Percentiles rank a stretch among this genome's conserved stretches.
phyloP scores from a whole-genome alignment of 495 filamentous ascomycete species.

The Neurospora intermedia region DNA sequence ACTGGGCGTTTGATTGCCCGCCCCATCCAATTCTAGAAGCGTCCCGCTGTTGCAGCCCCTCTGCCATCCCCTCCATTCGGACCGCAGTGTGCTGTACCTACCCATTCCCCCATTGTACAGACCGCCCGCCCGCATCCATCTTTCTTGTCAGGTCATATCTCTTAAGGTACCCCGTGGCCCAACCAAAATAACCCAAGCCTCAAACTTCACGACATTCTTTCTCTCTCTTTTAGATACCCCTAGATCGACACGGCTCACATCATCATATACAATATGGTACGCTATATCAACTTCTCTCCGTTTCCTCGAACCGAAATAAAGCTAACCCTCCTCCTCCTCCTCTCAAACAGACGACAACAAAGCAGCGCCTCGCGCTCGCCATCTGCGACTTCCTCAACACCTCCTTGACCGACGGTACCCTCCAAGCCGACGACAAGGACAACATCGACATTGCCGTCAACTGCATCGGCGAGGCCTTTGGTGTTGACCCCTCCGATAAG shows the following conservation, averaged over 20 bases:
- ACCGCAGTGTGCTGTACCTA: not conserved
- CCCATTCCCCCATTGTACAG: not conserved
- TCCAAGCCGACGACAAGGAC: conserved; percentile 77
- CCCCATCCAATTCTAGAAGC: not conserved
- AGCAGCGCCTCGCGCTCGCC: conserved; percentile 93
- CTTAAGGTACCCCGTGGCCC: not conserved
- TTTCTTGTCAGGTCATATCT: not conserved
- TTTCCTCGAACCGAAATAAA: not conserved
- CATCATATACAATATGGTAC: not conserved
- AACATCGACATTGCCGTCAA: conserved; percentile 83
- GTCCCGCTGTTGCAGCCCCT: not conserved
- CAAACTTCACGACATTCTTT: not conserved
- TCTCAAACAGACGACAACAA: conserved; percentile 47
- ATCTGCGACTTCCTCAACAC: conserved; percentile 88
- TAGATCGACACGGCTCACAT: not conserved
- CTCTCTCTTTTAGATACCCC: not conserved
- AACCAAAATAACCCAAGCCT: not conserved
- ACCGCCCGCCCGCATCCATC: not conserved
- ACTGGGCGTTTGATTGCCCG: not conserved
- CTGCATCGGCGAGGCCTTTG: conserved; percentile 91
- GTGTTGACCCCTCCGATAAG: conserved; percentile 73
- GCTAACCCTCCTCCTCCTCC: not conserved
- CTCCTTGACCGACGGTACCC: conserved; percentile 79
- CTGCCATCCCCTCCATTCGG: not conserved
- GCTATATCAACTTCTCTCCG: not conserved